Conservation (phyloP, 495 filamentous ascomycete genomes). For the Geoglossum glabrum region DNA sequence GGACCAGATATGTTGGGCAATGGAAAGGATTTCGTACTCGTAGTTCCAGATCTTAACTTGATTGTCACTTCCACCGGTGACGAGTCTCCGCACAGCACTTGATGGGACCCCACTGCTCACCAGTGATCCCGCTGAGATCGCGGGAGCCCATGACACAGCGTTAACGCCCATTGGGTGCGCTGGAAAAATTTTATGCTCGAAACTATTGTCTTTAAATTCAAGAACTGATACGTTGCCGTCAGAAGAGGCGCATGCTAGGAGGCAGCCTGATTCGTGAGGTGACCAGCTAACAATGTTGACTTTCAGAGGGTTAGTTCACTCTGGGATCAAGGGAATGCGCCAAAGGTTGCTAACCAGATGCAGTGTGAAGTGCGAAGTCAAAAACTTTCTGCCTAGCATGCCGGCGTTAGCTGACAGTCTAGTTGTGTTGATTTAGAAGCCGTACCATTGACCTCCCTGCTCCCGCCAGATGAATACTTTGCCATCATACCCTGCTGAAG, state of each 20-base stretch:
- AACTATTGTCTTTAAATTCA: conserved; percentile 85
- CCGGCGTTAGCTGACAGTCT: not conserved
- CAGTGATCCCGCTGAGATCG: conserved; percentile 56
- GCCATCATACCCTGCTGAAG: conserved; percentile 84
- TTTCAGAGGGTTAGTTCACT: conserved; percentile 12
- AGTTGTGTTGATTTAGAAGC: not conserved
- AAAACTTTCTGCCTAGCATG: conserved; percentile 49
- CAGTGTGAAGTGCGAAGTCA: conserved; percentile 78
- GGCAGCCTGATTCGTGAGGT: conserved; percentile 87
- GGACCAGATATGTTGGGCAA: not conserved
- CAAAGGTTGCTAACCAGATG: conserved; percentile 24
- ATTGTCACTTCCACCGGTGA: conserved; percentile 87
- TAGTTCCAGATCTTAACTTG: conserved; percentile 76
- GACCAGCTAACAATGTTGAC: conserved; percentile 95
- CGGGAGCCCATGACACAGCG: conserved; percentile 85
- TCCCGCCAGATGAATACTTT: conserved; percentile 98
- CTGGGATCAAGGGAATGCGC: conserved; percentile 8
- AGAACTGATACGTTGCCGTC: conserved; percentile 86
- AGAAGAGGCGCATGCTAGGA: conserved; percentile 81
- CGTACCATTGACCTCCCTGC: conserved; percentile 28
- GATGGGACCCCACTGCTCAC: conserved; percentile 46
- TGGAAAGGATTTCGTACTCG: conserved; percentile 21
- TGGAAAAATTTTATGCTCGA: conserved; percentile 68
- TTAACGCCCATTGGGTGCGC: conserved; percentile 90
- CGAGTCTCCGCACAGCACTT: conserved; percentile 50